These are phyloP conservation scores for Hyaloperonospora arabidopsidis DNA, from an alignment of 352 stramenopile species.

Conservation along the genomic window DNA sequence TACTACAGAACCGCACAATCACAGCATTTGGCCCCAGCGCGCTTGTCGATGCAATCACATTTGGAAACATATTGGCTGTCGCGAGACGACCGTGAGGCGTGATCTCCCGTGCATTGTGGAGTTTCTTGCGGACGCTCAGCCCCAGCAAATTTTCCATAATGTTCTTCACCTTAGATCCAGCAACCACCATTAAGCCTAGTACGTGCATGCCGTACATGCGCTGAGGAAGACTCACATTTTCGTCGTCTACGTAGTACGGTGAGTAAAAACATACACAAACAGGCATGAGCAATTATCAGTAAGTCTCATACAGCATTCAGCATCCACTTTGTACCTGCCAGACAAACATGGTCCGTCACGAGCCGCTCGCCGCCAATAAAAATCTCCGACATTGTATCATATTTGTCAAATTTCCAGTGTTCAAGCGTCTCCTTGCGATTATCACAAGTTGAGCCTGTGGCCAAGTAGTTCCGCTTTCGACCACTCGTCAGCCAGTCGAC, in stretches of 20 bases:
- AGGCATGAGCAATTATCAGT: neutral
- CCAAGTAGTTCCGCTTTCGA: conserved; percentile 72
- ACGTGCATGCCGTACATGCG: conserved; percentile 76
- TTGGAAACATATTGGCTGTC: conserved; percentile 33
- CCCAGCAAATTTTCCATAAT: conserved; percentile 53
- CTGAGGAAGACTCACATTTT: conserved; percentile 48
- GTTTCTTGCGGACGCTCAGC: conserved; percentile 60
- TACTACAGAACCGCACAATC: conserved; percentile 63
- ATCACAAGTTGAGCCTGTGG: conserved; percentile 46
- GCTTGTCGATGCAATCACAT: conserved; percentile 69
- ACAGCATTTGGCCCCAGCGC: conserved; percentile 49
- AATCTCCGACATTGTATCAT: conserved; percentile 58
- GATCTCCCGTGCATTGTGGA: conserved; percentile 63
- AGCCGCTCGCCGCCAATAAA: conserved; percentile 45
- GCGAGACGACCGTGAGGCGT: conserved; percentile 60
- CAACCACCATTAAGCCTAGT: conserved; percentile 57
- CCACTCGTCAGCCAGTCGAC: conserved; percentile 82
- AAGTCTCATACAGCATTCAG: neutral
- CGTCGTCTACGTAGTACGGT: conserved; percentile 41
- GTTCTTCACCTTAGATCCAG: conserved; percentile 44
- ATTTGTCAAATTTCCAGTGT: conserved; percentile 74
- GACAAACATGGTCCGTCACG: conserved; percentile 57
- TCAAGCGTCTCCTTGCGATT: conserved; percentile 62
- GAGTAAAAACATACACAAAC: conserved; percentile 1
- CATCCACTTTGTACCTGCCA: conserved; percentile 33